Evolutionary conservation across 129 eudicot genomes (phyloP), one percentile per base, ranked within the genome.

Genomic region (Saposhnikovia divaricata): DNA sequence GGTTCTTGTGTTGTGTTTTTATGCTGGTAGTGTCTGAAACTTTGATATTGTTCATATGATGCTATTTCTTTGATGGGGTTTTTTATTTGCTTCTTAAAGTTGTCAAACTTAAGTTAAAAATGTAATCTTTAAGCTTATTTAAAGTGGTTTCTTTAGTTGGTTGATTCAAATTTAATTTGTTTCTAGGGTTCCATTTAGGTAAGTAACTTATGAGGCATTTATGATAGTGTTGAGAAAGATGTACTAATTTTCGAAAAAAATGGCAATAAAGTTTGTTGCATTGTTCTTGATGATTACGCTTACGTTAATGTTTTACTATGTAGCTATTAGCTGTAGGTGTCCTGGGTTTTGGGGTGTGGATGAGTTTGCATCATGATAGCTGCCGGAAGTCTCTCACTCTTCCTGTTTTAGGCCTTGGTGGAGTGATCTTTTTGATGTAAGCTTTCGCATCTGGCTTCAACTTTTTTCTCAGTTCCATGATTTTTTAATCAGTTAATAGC

Each of bases 261-360:
- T 79, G 68, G 18, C 45, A 46, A 74, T 13, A 40, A 40, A 40
- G 50, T 48, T 80, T 72, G 46, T 81, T 38, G 47, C 53, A 23
- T 80, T 27, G 61, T 4, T 72, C 66, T 21, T 21, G 28, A 57
- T 57, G 31, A 12, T 72, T 68, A n/a, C n/a, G 46, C 74, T 87
- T 18, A 66, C 74, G 76, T 18, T 76, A 6, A 70, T 82, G 31
- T 51, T 80, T 65, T 59, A 23, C 47, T 42, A 10, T 86, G 91
- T 87, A 94, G 97, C 80, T 94, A 37, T 84, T 91, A 84, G 97
- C 92, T 76, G 85, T 87, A 76, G 89, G 78, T 77, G 96, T 94
- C 53, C 75, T 94, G 12, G 96, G 93, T 80, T 94, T 90, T 83
- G 98, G 97, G 48, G 89, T 91, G 87, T 94, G 98, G 98, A 86